These are phyloP conservation scores for Colletotrichum tabaci DNA, from an alignment of 2,329 filamentous ascomycete species.

Conservation along the genomic window DNA sequence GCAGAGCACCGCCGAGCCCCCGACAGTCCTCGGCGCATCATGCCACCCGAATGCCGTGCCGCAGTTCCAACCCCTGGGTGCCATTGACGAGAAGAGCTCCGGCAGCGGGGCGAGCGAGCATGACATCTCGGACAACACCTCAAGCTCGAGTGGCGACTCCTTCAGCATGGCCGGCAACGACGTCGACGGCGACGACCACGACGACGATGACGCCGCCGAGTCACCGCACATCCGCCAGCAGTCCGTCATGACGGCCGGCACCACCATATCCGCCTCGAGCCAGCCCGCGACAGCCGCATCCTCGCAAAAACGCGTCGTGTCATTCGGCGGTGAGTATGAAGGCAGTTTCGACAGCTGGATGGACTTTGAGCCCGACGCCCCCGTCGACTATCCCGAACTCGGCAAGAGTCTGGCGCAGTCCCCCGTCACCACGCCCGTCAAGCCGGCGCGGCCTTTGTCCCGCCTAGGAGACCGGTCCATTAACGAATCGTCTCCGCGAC, in stretches of 20 bases:
- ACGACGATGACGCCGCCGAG: conserved; percentile 33
- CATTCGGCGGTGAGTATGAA: conserved; percentile 30
- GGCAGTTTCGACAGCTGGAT: conserved; percentile 43
- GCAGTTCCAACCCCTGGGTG: conserved; percentile 38
- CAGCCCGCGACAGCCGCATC: conserved; percentile 44
- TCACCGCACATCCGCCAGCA: conserved; percentile 46
- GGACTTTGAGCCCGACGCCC: conserved; percentile 43
- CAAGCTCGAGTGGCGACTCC: conserved; percentile 53
- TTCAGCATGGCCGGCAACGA: conserved; percentile 53
- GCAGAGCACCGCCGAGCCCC: conserved; percentile 28
- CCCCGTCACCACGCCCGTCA: conserved; percentile 34
- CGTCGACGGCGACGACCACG: conserved; percentile 37
- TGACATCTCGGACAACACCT: conserved; percentile 45
- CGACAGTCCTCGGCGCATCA: conserved; percentile 22
- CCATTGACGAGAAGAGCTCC: conserved; percentile 41
- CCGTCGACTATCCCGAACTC: conserved; percentile 31
- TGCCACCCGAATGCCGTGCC: conserved; percentile 33
- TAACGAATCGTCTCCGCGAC: conserved; percentile 37
- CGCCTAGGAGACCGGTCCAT: conserved; percentile 37
- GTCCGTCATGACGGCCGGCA: conserved; percentile 58
- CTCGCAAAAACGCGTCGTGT: conserved; percentile 44
- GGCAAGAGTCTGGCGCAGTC: conserved; percentile 38
- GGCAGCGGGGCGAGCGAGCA: conserved; percentile 40
- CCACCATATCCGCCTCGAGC: conserved; percentile 56
- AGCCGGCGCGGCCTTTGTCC: conserved; percentile 39